Percentiles rank a stretch among this genome's conserved stretches.
Conservation (phyloP, 371 early-diverging fungal species). For the Mortierella sp. region DNA sequence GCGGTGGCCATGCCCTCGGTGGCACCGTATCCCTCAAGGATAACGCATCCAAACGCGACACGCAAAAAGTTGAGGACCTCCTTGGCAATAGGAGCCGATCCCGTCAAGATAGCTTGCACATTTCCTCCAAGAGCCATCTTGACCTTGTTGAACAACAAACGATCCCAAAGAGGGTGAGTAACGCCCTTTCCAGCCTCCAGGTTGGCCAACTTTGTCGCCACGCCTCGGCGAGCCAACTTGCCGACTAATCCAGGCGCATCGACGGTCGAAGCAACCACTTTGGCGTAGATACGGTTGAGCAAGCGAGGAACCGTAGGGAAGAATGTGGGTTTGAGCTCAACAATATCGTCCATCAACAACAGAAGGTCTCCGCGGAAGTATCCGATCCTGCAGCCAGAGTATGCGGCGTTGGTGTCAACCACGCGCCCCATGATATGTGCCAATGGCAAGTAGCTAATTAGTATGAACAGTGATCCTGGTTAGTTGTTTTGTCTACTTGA, state of each 20-base stretch:
- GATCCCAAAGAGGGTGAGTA: slow-evolving; percentile 81
- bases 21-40: slow-evolving; percentile 89
- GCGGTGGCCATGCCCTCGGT: slow-evolving; percentile 84
- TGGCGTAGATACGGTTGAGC: slow-evolving; percentile 91
- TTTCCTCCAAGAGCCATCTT: slow-evolving; percentile 81
- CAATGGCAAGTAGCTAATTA: slow-evolving; percentile 87
- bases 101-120: slow-evolving; percentile 71
- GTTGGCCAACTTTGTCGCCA: slow-evolving; percentile 63
- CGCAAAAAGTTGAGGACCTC: slow-evolving; percentile 83
- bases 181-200: slow-evolving; percentile 65
- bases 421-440: slow-evolving; percentile 95
- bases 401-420: slow-evolving; percentile 54
- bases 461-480: neutral
- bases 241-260: slow-evolving; percentile 78
- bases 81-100: slow-evolving; percentile 82
- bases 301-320: slow-evolving; percentile 95
- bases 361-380: slow-evolving; percentile 89
- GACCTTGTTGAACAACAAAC: slow-evolving; percentile 83
- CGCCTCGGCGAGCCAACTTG: slow-evolving; percentile 74
- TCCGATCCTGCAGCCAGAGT: slow-evolving; percentile 77
- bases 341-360: slow-evolving; percentile 87
- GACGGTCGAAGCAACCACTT: slow-evolving; percentile 78
- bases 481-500: neutral
- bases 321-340: slow-evolving; percentile 83
- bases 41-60: slow-evolving; percentile 72